Conservation (phyloP, 2,329 filamentous ascomycete genomes). For the Aspergillus eucalypticola region DNA sequence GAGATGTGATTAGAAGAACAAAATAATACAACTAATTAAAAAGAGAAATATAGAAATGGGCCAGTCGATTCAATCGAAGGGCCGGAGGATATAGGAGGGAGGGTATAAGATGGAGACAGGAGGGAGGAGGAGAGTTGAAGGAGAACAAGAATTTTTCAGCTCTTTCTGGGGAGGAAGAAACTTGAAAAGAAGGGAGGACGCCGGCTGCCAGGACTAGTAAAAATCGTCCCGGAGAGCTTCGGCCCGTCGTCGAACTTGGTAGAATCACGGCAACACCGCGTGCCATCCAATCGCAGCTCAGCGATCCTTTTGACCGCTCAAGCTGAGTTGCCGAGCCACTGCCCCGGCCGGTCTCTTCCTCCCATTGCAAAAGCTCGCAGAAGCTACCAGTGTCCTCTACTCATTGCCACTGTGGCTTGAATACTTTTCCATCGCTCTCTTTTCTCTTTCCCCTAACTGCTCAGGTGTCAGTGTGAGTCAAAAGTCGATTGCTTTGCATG, state of each 20-base stretch:
- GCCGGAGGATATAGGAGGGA: slow-evolving; percentile 19
- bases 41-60: slow-evolving; percentile 29
- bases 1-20: slow-evolving; percentile 31
- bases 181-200: slow-evolving; percentile 35
- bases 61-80: slow-evolving; percentile 38
- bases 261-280: slow-evolving; percentile 31
- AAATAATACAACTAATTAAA: slow-evolving; percentile 40
- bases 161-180: slow-evolving; percentile 22
- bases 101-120: slow-evolving; percentile 15
- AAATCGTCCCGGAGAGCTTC: slow-evolving; percentile 39
- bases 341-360: not conserved
- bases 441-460: not conserved
- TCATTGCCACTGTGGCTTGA: not conserved
- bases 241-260: slow-evolving; percentile 41
- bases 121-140: slow-evolving; percentile 16
- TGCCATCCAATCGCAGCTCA: slow-evolving; percentile 20
- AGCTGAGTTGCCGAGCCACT: slow-evolving; percentile 15
- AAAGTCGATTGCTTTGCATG: not conserved
- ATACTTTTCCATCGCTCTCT: not conserved
- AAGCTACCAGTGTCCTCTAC: slow-evolving; percentile 2
- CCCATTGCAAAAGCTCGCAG: not conserved
- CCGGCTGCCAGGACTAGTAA: slow-evolving; percentile 24
- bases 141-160: slow-evolving; percentile 24
- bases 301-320: slow-evolving; percentile 19
- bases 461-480: not conserved